phyloP scores from a whole-genome alignment of 345 rosid genomes.

The Mangifera indica region DNA sequence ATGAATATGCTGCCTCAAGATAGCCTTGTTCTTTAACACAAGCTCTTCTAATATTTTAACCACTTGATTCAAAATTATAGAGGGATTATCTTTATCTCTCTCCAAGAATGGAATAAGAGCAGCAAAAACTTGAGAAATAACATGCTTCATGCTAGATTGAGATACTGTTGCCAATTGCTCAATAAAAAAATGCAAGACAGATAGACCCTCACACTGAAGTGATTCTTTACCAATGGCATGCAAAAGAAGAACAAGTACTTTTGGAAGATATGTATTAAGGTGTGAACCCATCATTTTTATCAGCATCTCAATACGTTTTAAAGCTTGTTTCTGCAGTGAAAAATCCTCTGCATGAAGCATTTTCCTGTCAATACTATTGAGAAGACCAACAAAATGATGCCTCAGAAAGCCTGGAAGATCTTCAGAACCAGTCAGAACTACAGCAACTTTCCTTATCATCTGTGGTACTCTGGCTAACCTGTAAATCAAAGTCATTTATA shows the following conservation, averaged over 20 bases:
- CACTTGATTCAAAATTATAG: conserved; percentile 54
- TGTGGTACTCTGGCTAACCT: conserved; percentile 80
- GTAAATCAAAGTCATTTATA: conserved; percentile 29
- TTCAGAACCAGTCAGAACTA: conserved; percentile 70
- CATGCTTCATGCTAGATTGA: conserved; percentile 83
- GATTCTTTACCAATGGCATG: conserved; percentile 82
- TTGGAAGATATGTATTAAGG: conserved; percentile 85
- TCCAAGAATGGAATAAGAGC: conserved; percentile 93
- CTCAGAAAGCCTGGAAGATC: conserved; percentile 84
- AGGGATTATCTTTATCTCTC: conserved; percentile 59
- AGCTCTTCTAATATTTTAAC: conserved; percentile 86
- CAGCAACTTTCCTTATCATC: conserved; percentile 75
- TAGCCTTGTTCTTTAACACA: conserved; percentile 69
- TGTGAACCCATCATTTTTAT: conserved; percentile 91
- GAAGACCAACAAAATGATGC: conserved; percentile 96
- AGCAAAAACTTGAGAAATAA: conserved; percentile 89
- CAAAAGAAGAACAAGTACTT: conserved; percentile 94
- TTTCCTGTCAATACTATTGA: conserved; percentile 86
- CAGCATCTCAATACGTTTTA: conserved; percentile 83
- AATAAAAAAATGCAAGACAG: conserved; percentile 76
- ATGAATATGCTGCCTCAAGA: conserved; percentile 79
- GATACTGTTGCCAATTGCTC: conserved; percentile 69
- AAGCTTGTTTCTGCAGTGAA: conserved; percentile 81
- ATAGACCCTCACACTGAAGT: conserved; percentile 86
- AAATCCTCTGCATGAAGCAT: conserved; percentile 80